A percentile compares a stretch with the other conserved stretches of the same genome.
These are phyloP conservation scores for Suillus americanus DNA, from an alignment of 768 basidiomycete species.

Conservation along the genomic window DNA sequence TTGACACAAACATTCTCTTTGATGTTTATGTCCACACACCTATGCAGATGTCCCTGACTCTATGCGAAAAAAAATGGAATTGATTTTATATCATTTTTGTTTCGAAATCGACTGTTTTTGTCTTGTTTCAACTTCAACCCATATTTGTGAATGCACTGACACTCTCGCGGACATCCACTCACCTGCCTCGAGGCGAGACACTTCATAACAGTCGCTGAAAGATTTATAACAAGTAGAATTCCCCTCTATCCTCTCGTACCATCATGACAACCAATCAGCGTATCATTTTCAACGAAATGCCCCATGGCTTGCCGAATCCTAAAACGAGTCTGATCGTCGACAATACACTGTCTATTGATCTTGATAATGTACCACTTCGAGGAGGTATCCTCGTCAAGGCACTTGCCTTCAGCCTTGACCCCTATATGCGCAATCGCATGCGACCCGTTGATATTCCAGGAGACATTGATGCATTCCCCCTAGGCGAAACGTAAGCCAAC, in stretches of 20 bases:
- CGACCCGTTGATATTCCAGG: slow-evolving; percentile 20
- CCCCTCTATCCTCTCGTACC: neutral
- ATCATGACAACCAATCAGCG: slow-evolving; percentile 30
- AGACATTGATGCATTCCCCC: slow-evolving; percentile 13
- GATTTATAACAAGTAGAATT: no score
- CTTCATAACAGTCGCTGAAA: no score
- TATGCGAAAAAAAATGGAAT: neutral
- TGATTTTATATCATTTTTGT: no score
- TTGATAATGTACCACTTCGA: slow-evolving; percentile 42
- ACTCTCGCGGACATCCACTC: neutral
- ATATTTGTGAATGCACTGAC: neutral
- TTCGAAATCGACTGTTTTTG: no score
- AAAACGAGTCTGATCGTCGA: slow-evolving; percentile 49
- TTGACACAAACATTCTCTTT: neutral
- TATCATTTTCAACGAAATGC: slow-evolving; percentile 38
- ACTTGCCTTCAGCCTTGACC: slow-evolving; percentile 47
- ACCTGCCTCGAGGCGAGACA: no score
- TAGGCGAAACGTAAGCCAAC: slow-evolving; percentile 17
- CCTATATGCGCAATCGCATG: slow-evolving; percentile 44
- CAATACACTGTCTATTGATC: slow-evolving; percentile 45
- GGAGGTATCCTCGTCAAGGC: slow-evolving; percentile 52
- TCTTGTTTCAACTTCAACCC: neutral
- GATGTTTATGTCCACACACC: neutral
- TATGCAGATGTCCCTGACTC: neutral
- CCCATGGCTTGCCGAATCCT: slow-evolving; percentile 39